These are phyloP conservation scores for Suillus occidentalis DNA, from an alignment of 768 basidiomycete genomes.

Conservation along the genomic window DNA sequence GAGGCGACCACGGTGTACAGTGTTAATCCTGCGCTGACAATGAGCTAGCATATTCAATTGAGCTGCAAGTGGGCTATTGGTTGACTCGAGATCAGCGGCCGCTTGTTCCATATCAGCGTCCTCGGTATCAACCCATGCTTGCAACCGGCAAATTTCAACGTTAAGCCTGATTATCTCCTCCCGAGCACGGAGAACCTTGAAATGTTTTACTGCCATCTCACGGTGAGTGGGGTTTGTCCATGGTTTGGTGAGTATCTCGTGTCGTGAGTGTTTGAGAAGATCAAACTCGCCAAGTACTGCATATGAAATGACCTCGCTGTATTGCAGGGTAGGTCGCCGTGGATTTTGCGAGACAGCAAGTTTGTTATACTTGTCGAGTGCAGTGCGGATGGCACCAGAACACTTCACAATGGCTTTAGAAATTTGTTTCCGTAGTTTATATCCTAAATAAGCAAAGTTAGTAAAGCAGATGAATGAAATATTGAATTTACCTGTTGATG, in stretches of 20 bases:
- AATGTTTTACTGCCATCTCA: slow-evolving; percentile 22
- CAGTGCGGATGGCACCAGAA: slow-evolving; percentile 32
- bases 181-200: slow-evolving; percentile 22
- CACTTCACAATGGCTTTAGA: slow-evolving; percentile 33
- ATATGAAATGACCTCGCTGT: slow-evolving; percentile 19
- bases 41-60: no score
- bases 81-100: background rate
- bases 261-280: slow-evolving; percentile 29
- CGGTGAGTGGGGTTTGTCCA: slow-evolving; percentile 22
- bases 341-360: slow-evolving; percentile 18
- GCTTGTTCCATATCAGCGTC: slow-evolving; percentile 8
- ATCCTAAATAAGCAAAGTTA: slow-evolving; percentile 8
- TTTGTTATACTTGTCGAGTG: slow-evolving; percentile 33
- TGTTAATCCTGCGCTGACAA: no score
- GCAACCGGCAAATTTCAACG: slow-evolving; percentile 23
- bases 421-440: slow-evolving; percentile 36
- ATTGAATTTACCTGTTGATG: background rate
- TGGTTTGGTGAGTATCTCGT: slow-evolving; percentile 26
- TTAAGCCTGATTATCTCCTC: slow-evolving; percentile 29
- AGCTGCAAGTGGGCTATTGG: background rate
- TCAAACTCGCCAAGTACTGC: slow-evolving; percentile 31
- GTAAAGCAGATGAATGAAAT: background rate
- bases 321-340: slow-evolving; percentile 18
- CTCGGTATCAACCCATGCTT: slow-evolving; percentile 19
- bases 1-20: no score